phyloP scores from a whole-genome alignment of 2,329 filamentous ascomycete genomes.

The Xylariaceae sp. region DNA sequence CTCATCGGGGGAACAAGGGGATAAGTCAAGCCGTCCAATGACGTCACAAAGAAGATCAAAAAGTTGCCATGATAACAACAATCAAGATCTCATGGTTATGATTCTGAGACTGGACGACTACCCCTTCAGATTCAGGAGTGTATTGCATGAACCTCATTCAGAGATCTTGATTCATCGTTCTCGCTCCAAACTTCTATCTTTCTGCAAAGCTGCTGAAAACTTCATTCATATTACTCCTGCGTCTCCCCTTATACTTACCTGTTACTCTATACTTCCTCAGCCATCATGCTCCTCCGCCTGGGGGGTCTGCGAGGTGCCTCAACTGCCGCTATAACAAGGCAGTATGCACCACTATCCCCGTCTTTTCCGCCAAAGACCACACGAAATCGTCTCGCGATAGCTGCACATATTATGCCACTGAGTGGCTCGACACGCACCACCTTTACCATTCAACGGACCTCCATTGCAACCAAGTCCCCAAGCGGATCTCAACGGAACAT shows the following conservation, averaged over 20 bases:
- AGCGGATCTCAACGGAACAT: conserved; percentile 33
- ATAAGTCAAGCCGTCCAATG: not conserved
- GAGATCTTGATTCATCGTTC: not conserved
- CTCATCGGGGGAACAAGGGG: not conserved
- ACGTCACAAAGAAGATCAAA: conserved; percentile 7
- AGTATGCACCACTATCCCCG: conserved; percentile 10
- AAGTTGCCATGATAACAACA: too few relatives aligned
- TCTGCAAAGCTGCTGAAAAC: not conserved
- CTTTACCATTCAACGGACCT: conserved; percentile 22
- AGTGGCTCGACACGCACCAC: conserved; percentile 1
- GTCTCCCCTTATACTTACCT: not conserved
- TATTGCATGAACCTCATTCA: not conserved
- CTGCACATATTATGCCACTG: conserved; percentile 1
- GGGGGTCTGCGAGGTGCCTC: conserved; percentile 21
- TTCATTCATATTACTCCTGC: not conserved
- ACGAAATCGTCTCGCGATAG: not conserved
- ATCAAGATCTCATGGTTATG: too few relatives aligned
- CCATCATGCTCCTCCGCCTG: conserved; percentile 26
- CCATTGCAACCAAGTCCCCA: conserved; percentile 28
- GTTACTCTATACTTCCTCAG: not conserved
- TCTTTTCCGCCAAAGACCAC: not conserved
- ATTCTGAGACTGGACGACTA: too few relatives aligned
- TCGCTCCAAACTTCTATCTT: not conserved
- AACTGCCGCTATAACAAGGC: conserved; percentile 12
- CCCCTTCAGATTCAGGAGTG: not conserved